Percentiles rank a stretch among this genome's conserved stretches.
phyloP scores from a whole-genome alignment of 148 eudicot species.

The Diospyros kaki region DNA sequence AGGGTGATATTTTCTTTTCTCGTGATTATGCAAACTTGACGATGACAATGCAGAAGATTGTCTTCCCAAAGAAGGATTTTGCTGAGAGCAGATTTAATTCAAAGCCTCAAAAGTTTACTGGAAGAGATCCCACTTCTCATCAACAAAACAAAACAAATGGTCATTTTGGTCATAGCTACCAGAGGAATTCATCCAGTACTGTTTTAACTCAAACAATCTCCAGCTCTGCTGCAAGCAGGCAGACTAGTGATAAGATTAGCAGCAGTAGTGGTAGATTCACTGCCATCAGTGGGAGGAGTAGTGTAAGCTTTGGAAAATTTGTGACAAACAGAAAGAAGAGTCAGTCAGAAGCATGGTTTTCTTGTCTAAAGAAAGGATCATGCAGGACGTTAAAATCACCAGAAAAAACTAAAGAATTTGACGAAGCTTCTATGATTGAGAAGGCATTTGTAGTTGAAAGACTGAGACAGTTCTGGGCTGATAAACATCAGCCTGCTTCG shows the following conservation, averaged over 20 bases:
- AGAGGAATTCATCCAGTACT: constrained; percentile 16
- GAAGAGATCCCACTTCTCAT: constrained; percentile 4
- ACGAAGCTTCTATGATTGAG: constrained; percentile 38
- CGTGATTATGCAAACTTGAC: constrained; percentile 19
- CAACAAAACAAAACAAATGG: constrained; percentile 11
- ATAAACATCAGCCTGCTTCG: constrained; percentile 45
- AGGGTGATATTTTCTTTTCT: constrained; percentile 47
- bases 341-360: constrained; percentile 38
- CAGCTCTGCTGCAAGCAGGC: constrained; percentile 33
- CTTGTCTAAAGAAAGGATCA: constrained; percentile 34
- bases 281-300: constrained; percentile 25
- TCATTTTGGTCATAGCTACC: constrained; percentile 3
- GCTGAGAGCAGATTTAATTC: constrained; percentile 8
- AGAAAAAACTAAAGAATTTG: constrained; percentile 26
- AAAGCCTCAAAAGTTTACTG: constrained; percentile 3
- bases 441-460: constrained; percentile 44
- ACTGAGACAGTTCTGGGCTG: constrained; percentile 49
- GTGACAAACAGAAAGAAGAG: constrained; percentile 30
- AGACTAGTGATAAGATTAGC: constrained; percentile 17
- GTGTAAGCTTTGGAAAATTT: constrained; percentile 23
- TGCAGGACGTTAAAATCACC: constrained; percentile 32
- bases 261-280: constrained; percentile 23
- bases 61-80: constrained; percentile 18
- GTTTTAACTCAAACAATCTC: constrained; percentile 17
- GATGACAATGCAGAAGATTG: constrained; percentile 18